Evolutionary conservation across 1,284 basidiomycete species (phyloP).

Genomic region (Laetiporus sulphureus): DNA sequence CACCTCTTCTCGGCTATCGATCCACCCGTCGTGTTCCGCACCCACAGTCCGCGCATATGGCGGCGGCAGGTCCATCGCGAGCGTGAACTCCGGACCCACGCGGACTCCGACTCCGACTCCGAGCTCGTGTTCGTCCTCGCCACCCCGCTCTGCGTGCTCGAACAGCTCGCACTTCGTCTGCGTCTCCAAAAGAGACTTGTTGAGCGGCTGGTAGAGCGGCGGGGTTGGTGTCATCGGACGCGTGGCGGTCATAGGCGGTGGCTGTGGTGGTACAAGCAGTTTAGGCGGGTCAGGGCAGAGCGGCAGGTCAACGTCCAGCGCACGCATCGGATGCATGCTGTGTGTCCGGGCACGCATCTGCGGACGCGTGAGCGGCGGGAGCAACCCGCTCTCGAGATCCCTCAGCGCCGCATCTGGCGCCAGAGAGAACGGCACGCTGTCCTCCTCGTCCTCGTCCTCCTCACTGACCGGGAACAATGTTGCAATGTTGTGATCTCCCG

Average conservation of each 20-base stretch:
- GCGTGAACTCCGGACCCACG: conserved; percentile 19
- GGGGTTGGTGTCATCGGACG: conserved; percentile 11
- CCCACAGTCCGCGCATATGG: conserved; percentile 5
- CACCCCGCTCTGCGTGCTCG: conserved; percentile 11
- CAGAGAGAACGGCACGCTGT: conserved; percentile 5
- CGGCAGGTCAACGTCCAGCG: conserved; percentile 7
- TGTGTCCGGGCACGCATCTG: conserved; percentile 23
- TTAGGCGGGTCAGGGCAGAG: conserved; percentile 6
- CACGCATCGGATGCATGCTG: conserved; percentile 21
- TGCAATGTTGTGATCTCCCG: conserved; percentile 19
- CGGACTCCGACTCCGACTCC: no score
- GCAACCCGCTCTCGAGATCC: conserved; percentile 14
- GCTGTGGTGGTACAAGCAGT: conserved; percentile 5
- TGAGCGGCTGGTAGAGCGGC: conserved; percentile 18
- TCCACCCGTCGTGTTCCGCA: conserved; percentile 14
- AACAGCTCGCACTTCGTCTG: conserved; percentile 18
- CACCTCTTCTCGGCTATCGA: conserved; percentile 6
- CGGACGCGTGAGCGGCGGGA: conserved; percentile 15
- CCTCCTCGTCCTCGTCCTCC: conserved; percentile 36
- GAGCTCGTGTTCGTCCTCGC: conserved; percentile 10
- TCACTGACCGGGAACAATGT: conserved; percentile 44
- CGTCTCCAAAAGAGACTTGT: conserved; percentile 13
- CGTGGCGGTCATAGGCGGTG: conserved; percentile 1
- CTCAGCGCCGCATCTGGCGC: conserved; percentile 14
- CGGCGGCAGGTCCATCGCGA: conserved; percentile 22